Conservation (phyloP, 2,329 filamentous ascomycete genomes). For the Exophiala phaeomuriformis region DNA sequence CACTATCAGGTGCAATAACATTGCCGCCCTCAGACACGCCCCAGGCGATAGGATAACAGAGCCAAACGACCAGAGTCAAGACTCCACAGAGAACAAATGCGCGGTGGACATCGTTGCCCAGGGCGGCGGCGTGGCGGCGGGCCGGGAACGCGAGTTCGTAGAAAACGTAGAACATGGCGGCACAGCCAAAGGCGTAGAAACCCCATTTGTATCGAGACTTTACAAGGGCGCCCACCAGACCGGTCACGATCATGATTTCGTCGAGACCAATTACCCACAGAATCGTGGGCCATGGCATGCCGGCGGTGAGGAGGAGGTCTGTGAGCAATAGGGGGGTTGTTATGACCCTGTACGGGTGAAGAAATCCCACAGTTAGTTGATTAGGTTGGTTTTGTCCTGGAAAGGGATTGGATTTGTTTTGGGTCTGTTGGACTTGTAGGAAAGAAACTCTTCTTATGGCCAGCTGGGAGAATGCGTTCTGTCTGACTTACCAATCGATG, state of each 20-base stretch:
- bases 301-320: conserved; percentile 58
- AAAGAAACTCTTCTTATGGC: background rate
- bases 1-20: conserved; percentile 52
- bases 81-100: conserved; percentile 51
- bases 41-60: conserved; percentile 55
- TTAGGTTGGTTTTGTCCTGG: no score
- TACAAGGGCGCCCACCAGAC: conserved; percentile 58
- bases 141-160: background rate
- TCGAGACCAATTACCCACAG: conserved; percentile 56
- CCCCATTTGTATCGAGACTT: conserved; percentile 51
- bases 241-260: conserved; percentile 58
- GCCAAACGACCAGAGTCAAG: conserved; percentile 55
- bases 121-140: conserved; percentile 40
- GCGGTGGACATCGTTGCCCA: conserved; percentile 48
- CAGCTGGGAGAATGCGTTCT: conserved; percentile 32
- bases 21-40: conserved; percentile 58
- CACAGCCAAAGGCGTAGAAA: conserved; percentile 55
- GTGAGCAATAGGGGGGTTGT: conserved; percentile 58
- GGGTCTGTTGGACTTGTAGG: conserved; percentile 51
- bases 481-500: conserved; percentile 50
- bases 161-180: conserved; percentile 9
- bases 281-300: conserved; percentile 58
- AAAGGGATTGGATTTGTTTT: no score
- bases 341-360: conserved; percentile 42
- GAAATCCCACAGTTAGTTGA: background rate